A percentile compares a stretch with the other conserved stretches of the same genome.
Conservation (phyloP, 257 asterid species). For the Solanum megistacrolobum region DNA sequence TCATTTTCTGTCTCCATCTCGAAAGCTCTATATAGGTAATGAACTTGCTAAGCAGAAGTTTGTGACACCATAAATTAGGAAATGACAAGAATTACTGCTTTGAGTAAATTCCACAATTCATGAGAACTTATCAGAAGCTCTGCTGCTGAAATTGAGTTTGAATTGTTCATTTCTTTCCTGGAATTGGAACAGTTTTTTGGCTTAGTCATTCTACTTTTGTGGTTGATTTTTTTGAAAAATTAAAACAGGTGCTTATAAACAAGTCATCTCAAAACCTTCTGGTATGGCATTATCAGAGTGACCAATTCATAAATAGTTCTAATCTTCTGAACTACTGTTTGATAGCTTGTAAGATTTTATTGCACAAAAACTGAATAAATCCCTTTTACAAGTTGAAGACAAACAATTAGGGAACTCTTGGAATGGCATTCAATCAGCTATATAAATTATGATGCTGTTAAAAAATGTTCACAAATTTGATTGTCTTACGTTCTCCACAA, state of each 20-base stretch:
- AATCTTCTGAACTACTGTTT: not conserved
- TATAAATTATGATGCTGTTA: not conserved
- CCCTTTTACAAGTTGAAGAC: not conserved
- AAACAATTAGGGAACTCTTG: not conserved
- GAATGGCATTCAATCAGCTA: not conserved
- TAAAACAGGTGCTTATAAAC: not conserved
- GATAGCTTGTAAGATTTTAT: not conserved
- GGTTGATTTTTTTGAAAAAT: not conserved
- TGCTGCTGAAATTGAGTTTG: not conserved
- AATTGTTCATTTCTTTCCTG: not conserved
- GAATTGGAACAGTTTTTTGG: not conserved
- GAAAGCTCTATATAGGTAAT: not conserved
- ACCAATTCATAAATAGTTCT: not conserved
- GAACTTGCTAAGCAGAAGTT: not conserved
- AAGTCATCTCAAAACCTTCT: not conserved
- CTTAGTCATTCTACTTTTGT: not conserved
- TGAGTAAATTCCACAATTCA: not conserved
- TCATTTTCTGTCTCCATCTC: not conserved
- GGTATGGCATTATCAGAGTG: not conserved
- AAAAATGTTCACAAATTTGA: not conserved
- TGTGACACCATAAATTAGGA: not conserved
- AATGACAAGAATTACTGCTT: not conserved
- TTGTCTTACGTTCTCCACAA: not conserved
- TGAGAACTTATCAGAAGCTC: not conserved
- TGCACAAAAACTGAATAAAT: not conserved